Evolutionary conservation across 2,329 filamentous ascomycete genomes (phyloP).

Genomic region (Colletotrichum filicis): DNA sequence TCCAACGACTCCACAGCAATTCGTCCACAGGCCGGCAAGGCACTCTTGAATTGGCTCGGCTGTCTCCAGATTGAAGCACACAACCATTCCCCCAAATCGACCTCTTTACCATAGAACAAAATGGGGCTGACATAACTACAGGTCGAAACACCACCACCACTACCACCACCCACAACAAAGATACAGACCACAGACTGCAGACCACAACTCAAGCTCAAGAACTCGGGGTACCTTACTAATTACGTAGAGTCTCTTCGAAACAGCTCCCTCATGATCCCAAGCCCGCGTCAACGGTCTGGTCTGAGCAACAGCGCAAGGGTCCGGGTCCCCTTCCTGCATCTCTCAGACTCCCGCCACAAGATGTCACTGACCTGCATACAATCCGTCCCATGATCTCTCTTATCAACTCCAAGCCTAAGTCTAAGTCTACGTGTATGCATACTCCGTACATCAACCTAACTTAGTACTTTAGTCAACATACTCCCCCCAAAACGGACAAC

Average conservation of each 20-base stretch:
- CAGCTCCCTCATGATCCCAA: constrained; percentile 7
- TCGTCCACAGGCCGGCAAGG: background rate
- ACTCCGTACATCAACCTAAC: background rate
- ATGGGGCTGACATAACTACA: background rate
- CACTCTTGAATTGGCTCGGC: background rate
- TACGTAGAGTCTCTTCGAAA: background rate
- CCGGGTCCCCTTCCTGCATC: constrained; percentile 5
- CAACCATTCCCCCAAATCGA: background rate
- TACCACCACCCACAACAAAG: background rate
- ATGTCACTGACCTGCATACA: background rate
- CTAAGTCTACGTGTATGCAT: background rate
- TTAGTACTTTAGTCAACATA: background rate
- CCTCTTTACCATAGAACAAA: background rate
- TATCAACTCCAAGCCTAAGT: constrained; percentile 14
- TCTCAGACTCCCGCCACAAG: background rate
- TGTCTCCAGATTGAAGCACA: background rate
- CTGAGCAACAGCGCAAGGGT: constrained; percentile 3
- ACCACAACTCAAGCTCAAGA: background rate
- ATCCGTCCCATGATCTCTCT: constrained; percentile 16
- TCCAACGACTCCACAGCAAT: background rate
- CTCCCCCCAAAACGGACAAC: background rate
- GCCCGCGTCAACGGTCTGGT: constrained; percentile 1
- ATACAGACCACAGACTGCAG: background rate
- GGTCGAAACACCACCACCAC: background rate
- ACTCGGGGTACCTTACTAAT: background rate